Percentiles rank a stretch among this genome's conserved stretches.
Conservation (phyloP, 352 stramenopile species). For the Pythium oligandrum region DNA sequence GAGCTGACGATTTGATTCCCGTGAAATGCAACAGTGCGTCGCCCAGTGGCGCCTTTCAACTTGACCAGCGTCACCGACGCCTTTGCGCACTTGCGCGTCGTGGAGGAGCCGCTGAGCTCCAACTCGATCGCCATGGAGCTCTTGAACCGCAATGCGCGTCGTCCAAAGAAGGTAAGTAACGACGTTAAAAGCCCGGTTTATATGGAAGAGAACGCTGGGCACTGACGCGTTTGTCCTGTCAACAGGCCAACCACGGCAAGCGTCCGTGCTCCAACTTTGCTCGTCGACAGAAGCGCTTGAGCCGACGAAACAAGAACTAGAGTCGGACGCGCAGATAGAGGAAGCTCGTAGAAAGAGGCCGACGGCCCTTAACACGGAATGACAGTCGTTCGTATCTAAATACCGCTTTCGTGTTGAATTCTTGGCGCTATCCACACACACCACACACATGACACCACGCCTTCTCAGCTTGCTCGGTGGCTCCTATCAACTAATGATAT, state of each 20-base stretch:
- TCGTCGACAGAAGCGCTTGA: constrained; percentile 76
- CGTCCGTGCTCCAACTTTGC: constrained; percentile 78
- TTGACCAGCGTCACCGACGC: constrained; percentile 15
- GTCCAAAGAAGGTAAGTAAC: constrained; percentile 69
- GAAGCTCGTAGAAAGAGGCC: constrained; percentile 1
- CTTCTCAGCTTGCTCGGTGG: too few relatives aligned
- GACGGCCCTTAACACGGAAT: not conserved
- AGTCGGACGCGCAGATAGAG: constrained; percentile 1
- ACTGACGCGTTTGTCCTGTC: not conserved
- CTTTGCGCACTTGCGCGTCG: constrained; percentile 39
- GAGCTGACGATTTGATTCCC: not conserved
- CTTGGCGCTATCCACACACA: too few relatives aligned
- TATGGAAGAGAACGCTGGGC: too few relatives aligned
- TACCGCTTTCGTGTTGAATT: too few relatives aligned
- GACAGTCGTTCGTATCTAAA: too few relatives aligned
- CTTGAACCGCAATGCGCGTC: constrained; percentile 76
- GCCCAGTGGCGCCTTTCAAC: constrained; percentile 11
- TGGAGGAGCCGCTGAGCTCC: constrained; percentile 36
- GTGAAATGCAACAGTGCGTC: constrained; percentile 10
- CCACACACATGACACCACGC: too few relatives aligned
- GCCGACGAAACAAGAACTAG: constrained; percentile 25
- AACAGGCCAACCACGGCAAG: constrained; percentile 83
- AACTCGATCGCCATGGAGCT: constrained; percentile 65
- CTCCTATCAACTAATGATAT: too few relatives aligned
- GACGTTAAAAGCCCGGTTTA: too few relatives aligned